phyloP scores from a whole-genome alignment of 495 filamentous ascomycete species.

The Pseudevernia furfuracea region DNA sequence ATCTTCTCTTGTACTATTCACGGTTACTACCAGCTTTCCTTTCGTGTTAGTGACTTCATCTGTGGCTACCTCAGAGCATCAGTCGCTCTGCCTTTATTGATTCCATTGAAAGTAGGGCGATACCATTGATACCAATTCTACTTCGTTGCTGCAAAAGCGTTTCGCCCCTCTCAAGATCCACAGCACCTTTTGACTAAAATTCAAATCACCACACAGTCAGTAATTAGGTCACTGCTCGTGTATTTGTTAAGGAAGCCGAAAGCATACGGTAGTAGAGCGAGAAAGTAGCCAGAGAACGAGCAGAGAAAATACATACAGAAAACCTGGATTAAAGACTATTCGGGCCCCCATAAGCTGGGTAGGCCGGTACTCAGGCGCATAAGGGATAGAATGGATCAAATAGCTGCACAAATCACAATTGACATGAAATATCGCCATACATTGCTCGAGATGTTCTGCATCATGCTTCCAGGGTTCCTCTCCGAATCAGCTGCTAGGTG shows the following conservation, averaged over 20 bases:
- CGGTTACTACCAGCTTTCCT: conserved; percentile 11
- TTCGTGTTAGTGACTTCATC: conserved; percentile 1
- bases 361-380: background rate
- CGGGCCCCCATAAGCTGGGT: background rate
- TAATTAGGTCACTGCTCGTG: background rate
- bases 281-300: background rate
- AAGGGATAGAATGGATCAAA: background rate
- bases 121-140: background rate
- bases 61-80: background rate
- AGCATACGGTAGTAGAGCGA: background rate
- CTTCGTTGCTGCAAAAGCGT: background rate
- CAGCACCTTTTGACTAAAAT: background rate
- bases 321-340: background rate
- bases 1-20: conserved; percentile 31
- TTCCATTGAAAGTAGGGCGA: background rate
- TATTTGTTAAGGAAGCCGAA: background rate
- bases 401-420: background rate
- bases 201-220: background rate
- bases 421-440: background rate
- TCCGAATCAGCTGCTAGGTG: background rate
- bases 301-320: background rate
- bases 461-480: background rate
- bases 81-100: no score
- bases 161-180: background rate
- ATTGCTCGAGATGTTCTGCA: background rate